Base-by-base conservation (phyloP, 257 asterid species). In the Gentiana straminea region DNA sequence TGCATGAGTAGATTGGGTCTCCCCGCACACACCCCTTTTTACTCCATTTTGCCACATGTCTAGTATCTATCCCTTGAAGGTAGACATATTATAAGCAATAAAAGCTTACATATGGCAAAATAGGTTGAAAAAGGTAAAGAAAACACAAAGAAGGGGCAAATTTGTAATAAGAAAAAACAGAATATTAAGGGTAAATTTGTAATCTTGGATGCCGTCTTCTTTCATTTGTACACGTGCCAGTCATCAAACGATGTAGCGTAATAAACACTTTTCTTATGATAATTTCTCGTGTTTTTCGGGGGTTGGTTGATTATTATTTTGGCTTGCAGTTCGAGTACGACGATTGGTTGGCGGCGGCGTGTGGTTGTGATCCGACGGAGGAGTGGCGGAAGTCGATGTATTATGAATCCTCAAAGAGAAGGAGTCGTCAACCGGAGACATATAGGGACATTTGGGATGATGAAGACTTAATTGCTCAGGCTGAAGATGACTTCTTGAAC, bases 401-500 rank as follows among this genome's bases (percentile, higher is more conserved):
- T 64, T 37, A 11, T 4, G 89, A 51, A 71, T 61, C 83, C 4
- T 75, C 91, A 33, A 51, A 57, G 71, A 78, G 84, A 54, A 83
- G 70, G 76, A 77, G 72, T 71, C 61, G 51, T 51, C 64, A 61
- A 41, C 84, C 95, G 0, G 85, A 80, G 75, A 75, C 82, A 10
- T 88, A 92, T 58, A 87, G 95, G 5, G 97, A 91, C 56, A 65
- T 73, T 32, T 87, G 96, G 96, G 90, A 87, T 1, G 98, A 91
- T 41, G 74, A 84, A 57, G 77, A 81, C 60, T 72, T 79, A 73
- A 61, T 81, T 35, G 5, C 72, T 63, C 58, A 71, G 58, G 94
- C 98, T 47, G 68, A 70, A 61, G 73, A 69, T 60, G 94, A 83
- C 72, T 87, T 91, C 71, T 57, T 60, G n/a, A 64, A 68, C 54